A percentile compares a stretch with the other conserved stretches of the same genome.
Conservation (phyloP, 1,139 yeast species). For the Lodderomyces metapsilosis region DNA sequence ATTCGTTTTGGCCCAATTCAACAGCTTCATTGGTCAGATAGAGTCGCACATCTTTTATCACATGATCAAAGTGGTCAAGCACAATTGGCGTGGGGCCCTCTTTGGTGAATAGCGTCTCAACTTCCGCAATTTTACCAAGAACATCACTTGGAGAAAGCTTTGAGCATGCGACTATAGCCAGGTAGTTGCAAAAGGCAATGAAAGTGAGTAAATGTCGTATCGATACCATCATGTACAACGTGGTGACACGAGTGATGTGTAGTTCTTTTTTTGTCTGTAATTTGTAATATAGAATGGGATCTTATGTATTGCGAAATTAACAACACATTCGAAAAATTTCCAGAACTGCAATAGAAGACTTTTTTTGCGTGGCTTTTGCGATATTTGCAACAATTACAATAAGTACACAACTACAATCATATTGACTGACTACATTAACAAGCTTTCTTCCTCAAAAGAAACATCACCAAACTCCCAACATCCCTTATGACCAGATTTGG, state of each 20-base stretch:
- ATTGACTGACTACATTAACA: slow-evolving; percentile 6
- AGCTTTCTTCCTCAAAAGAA: slow-evolving; percentile 54
- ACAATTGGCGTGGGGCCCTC: slow-evolving; percentile 30
- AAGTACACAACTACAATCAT: too few relatives aligned
- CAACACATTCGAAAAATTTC: neutral
- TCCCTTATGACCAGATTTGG: slow-evolving; percentile 56
- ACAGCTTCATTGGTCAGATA: neutral
- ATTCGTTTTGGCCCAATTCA: slow-evolving; percentile 4
- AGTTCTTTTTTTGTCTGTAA: too few relatives aligned
- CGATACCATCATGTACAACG: too few relatives aligned
- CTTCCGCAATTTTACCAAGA: slow-evolving; percentile 8
- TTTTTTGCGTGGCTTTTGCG: neutral
- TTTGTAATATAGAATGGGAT: too few relatives aligned
- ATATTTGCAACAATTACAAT: too few relatives aligned
- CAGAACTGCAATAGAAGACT: neutral
- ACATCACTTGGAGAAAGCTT: slow-evolving; percentile 3
- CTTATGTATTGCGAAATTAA: too few relatives aligned
- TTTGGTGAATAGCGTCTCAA: slow-evolving; percentile 16
- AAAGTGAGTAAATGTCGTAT: slow-evolving; percentile 5
- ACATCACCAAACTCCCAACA: slow-evolving; percentile 86
- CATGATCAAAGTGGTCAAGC: slow-evolving; percentile 22
- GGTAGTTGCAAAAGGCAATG: slow-evolving; percentile 3
- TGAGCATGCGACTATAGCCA: slow-evolving; percentile 1
- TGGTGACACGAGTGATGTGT: too few relatives aligned
- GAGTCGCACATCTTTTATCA: slow-evolving; percentile 17